Evolutionary conservation across 2,329 filamentous ascomycete genomes (phyloP), one percentile per base, ranked within the genome.

Genomic region (Verticillium nonalfalfae): DNA sequence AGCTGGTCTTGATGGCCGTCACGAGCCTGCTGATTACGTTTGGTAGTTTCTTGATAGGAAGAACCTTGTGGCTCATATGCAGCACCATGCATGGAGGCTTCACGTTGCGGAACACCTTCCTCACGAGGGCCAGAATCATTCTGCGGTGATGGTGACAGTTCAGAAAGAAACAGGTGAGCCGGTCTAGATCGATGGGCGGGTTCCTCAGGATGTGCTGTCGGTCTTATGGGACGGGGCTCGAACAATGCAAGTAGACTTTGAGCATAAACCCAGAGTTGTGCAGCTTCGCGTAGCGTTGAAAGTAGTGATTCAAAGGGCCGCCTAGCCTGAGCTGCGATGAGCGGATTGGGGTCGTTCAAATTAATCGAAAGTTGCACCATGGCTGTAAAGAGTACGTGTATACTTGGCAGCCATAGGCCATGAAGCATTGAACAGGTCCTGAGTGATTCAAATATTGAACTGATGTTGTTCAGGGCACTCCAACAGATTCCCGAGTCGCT

Each of bases 261-360:
- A 2, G 71, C 73, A 61, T 73, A 73, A 13, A 70, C 62, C 73
- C 73, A 74, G 7, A 73, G 67, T 2, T 62, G 58, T 1, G 69
- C 68, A 15, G 74, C 62, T 5, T 68, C 70, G 1, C 67, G 64
- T 2, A 74, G 60, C 1, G 70, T 68, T 10, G 66, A 56, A n/a
- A 73, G 62, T 31, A 74, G 66, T 7, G 69, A 70, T 10, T 72
- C 68, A 40, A 69, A 69, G 40, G 67, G 66, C 5, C 69, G 66
- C 38, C 66, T 66, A 3, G 71, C 71, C 61, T 72, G 72, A 31
- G 69, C 68, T 15, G 67, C 69, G 3, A 74, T 66, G 7, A 74
- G 63, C 2, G 72, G 72, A 56, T 69, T 74, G 35, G 59, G 14
- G 2, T 71, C 71, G 57, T 67, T 66, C 26, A 72, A 61, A 38